Evolutionary conservation across 2,329 filamentous ascomycete species (phyloP), one percentile per base, ranked within the genome.

Genomic region (Ophiosphaerella narmari): DNA sequence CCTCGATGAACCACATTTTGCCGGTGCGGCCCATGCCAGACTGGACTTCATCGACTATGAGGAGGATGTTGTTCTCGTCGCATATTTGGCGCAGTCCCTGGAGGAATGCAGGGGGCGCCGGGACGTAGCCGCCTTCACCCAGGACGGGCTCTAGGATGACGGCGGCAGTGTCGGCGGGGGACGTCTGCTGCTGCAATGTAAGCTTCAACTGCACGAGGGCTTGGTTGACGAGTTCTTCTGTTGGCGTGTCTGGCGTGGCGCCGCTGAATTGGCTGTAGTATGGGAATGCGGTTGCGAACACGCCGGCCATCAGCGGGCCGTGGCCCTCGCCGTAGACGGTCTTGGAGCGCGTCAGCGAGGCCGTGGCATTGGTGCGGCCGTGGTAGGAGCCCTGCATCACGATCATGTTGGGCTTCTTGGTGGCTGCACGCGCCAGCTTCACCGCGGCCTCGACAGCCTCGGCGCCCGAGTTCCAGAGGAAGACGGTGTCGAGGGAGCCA

Each of bases 21-120:
- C 75, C 76, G 1, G 75, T 78, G 26, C 75, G 68, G 2, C 75
- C 76, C 55, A 74, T 76, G 7, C 75, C 76, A 26, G 63, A 74
- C 45, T 77, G 75, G 2, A 78, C 76, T 48, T 78, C 76, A 46
- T 78, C 76, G 11, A 60, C 59, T 4, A 78, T 73, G 5, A 78
- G 65, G 2, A 78, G 70, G 39, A 77, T 76, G 35, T 71, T 70
- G 62, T 78, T 64, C 54, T 75, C 72, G 47, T 77, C 73, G 49
- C 76, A 77, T 16, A 77, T 73, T 48, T 75, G 66, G 4, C 75
- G 64, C 9, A 78, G 59, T 8, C 67, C 68, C 2, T 67, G 59
- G 5, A 78, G 42, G 46, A 66, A 67, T 7, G 49, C 59, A 1
- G 65, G 59, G 18, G 63, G 65, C 1, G 65, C 63, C 9, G 65